Percentiles rank a stretch among this genome's conserved stretches.
Conservation (phyloP, 1,284 basidiomycete genomes). For the Stygiomarasmius scandens region DNA sequence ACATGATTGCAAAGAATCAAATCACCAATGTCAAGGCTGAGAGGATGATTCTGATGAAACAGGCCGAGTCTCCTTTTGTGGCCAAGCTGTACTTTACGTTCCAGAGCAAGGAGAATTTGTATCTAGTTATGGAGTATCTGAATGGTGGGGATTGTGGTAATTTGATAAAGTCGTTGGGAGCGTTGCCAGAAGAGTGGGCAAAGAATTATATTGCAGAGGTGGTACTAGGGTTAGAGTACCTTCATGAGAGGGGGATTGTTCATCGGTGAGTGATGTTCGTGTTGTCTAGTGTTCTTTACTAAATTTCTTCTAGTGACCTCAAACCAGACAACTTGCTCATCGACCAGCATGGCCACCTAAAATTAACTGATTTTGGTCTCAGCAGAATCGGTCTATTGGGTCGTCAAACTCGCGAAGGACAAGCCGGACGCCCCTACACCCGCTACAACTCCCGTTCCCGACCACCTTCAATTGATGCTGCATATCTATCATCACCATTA, state of each 20-base stretch:
- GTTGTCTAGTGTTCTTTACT: not conserved
- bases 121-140: constrained; percentile 98
- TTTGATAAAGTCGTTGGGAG: constrained; percentile 94
- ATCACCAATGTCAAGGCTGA: constrained; percentile 99
- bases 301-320: constrained; percentile 71
- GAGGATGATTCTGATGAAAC: constrained; percentile 99
- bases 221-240: constrained; percentile 91
- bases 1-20: constrained; percentile 99
- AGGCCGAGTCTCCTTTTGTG: constrained; percentile 99
- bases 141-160: constrained; percentile 98
- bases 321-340: constrained; percentile 99
- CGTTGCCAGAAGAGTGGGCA: constrained; percentile 95
- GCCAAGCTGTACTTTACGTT: constrained; percentile 99
- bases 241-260: constrained; percentile 92
- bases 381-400: constrained; percentile 97
- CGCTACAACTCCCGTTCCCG: constrained; percentile 71
- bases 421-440: constrained; percentile 57
- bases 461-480: constrained; percentile 83
- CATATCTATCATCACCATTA: constrained; percentile 75
- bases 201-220: constrained; percentile 97
- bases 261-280: constrained; percentile 77
- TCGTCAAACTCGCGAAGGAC: constrained; percentile 87
- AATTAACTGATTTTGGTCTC: constrained; percentile 97
- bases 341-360: constrained; percentile 94
- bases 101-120: constrained; percentile 98